Conservation (phyloP, 2,329 filamentous ascomycete genomes). For the Fusarium palustre region DNA sequence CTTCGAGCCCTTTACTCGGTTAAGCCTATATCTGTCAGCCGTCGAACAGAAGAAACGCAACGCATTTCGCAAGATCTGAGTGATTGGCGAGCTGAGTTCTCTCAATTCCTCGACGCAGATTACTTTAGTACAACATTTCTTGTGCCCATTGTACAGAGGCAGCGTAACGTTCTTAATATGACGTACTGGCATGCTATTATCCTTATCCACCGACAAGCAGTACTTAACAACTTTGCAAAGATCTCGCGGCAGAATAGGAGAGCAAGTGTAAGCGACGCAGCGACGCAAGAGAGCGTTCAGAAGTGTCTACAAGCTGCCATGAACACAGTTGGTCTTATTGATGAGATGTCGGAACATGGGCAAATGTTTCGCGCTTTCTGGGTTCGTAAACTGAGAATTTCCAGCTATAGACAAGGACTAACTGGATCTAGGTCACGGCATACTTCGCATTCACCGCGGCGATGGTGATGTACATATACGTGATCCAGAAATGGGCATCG, state of each 20-base stretch:
- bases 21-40: conserved; percentile 47
- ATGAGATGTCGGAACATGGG: conserved; percentile 40
- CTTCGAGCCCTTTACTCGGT: conserved; percentile 53
- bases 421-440: conserved; percentile 34
- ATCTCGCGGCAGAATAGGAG: conserved; percentile 21
- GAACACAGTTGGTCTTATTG: conserved; percentile 37
- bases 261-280: conserved; percentile 5
- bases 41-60: conserved; percentile 45
- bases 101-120: conserved; percentile 55
- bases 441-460: conserved; percentile 46
- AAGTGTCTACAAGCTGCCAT: conserved; percentile 41
- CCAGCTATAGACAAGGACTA: not conserved
- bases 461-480: conserved; percentile 45
- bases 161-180: conserved; percentile 56
- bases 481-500: conserved; percentile 43
- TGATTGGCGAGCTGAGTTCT: conserved; percentile 52
- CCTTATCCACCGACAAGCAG: conserved; percentile 54
- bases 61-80: conserved; percentile 49
- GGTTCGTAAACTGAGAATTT: not conserved
- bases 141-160: conserved; percentile 56
- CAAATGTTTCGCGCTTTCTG: conserved; percentile 45
- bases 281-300: conserved; percentile 35
- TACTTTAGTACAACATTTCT: conserved; percentile 51
- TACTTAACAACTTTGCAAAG: conserved; percentile 52
- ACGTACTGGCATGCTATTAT: conserved; percentile 59